Percentiles rank a stretch among this genome's conserved stretches.
phyloP scores from a whole-genome alignment of 2,329 filamentous ascomycete species.

The Plectosphaerella sp. region DNA sequence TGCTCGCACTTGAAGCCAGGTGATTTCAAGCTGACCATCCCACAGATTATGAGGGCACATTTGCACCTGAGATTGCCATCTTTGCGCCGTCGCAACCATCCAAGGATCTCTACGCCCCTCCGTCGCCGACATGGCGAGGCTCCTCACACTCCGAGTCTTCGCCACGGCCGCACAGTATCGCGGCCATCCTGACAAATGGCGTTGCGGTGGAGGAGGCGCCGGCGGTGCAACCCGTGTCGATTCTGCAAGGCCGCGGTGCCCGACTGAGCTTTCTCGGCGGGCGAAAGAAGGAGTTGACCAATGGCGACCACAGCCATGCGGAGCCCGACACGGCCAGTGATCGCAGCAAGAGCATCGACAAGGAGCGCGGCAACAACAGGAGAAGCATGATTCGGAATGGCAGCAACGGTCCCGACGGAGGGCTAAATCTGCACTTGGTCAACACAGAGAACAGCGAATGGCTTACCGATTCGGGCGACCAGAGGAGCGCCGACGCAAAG shows the following conservation, averaged over 20 bases:
- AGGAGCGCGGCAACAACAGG: slow-evolving; percentile 32
- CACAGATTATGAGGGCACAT: slow-evolving; percentile 56
- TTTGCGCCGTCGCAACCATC: slow-evolving; percentile 48
- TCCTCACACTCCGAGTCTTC: slow-evolving; percentile 39
- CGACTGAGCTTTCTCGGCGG: slow-evolving; percentile 55
- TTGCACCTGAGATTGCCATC: slow-evolving; percentile 61
- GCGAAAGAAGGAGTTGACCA: slow-evolving; percentile 38
- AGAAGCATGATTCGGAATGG: slow-evolving; percentile 38
- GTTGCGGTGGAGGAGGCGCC: slow-evolving; percentile 44
- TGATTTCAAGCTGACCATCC: slow-evolving; percentile 5
- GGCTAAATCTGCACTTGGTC: slow-evolving; percentile 8
- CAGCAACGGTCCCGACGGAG: slow-evolving; percentile 24
- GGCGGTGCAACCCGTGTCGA: slow-evolving; percentile 44
- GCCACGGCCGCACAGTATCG: slow-evolving; percentile 23
- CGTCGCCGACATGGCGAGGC: slow-evolving; percentile 43
- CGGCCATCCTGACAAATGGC: slow-evolving; percentile 26
- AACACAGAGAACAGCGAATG: slow-evolving; percentile 20
- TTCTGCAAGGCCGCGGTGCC: slow-evolving; percentile 45
- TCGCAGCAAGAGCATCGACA: slow-evolving; percentile 15
- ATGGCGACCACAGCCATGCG: slow-evolving; percentile 22
- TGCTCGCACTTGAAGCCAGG: neutral
- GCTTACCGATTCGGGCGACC: slow-evolving; percentile 22
- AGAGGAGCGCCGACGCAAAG: slow-evolving; percentile 17
- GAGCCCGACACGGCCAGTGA: slow-evolving; percentile 24
- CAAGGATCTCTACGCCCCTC: slow-evolving; percentile 34